Conservation (phyloP, 192 early-diverging fungal species). For the Coemansia sp. region DNA sequence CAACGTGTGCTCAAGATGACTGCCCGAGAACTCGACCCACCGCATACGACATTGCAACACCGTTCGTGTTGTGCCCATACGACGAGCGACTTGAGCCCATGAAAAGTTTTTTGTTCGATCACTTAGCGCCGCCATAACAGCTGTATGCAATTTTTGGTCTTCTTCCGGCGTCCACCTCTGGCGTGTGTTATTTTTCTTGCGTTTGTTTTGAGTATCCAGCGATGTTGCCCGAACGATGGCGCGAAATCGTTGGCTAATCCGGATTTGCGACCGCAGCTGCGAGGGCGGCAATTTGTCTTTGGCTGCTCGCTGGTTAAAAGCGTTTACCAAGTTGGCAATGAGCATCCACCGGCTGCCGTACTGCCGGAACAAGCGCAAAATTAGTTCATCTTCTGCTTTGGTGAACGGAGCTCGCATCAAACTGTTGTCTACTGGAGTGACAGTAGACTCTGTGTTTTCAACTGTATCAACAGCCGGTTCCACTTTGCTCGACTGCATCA, state of each 20-base stretch:
- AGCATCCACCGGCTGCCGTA: neutral
- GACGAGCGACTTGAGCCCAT: neutral
- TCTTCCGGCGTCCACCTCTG: neutral
- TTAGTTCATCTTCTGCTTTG: neutral
- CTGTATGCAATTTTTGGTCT: neutral
- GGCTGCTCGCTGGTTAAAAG: neutral
- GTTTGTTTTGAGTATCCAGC: no score
- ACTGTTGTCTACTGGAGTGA: neutral
- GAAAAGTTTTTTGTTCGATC: neutral
- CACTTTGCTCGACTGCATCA: neutral
- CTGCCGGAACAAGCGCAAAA: neutral
- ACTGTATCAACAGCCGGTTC: neutral
- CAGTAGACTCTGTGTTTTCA: no score
- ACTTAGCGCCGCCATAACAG: neutral
- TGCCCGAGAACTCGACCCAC: neutral
- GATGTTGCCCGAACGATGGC: no score
- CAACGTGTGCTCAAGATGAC: neutral
- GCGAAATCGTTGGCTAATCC: neutral
- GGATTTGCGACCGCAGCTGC: neutral
- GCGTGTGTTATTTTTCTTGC: neutral
- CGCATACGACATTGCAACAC: neutral
- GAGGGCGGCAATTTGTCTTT: neutral
- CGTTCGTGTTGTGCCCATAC: neutral
- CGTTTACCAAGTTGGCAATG: neutral
- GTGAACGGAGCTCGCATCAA: neutral